Base-by-base conservation (phyloP, 805 yeast species). In the Hanseniaspora nectarophila region DNA sequence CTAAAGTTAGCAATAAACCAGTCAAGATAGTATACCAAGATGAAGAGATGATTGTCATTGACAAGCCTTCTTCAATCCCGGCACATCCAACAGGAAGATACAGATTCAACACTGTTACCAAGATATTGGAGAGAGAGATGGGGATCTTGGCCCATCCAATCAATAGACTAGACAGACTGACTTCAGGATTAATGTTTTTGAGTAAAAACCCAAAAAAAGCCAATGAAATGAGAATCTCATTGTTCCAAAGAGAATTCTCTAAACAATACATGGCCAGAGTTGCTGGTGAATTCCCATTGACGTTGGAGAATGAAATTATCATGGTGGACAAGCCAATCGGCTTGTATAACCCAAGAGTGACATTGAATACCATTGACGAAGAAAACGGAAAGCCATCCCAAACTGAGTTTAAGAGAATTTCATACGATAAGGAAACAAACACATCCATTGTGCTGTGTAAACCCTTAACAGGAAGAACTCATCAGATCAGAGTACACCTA, bases 31-130 rank as follows among this genome's bases (percentile, higher is more conserved):
- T 89, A 0, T 74, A 73, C 61, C 85, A 88, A 60, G 81, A 86
- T 63, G 87, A 82, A 7, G 76, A 83, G 46, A 63, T 87, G 21
- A 71, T 92, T 5, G 94, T 85, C 3, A 81, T 92, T 21, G 95
- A 90, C 64, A 92, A 92, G 58, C 98, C 98, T 0, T 76, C 92
- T 4, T 97, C 98, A 0, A 74, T 92, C 2, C 97, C 98, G 0
- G 95, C 86, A 0, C 98, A 92, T 64, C 97, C 98, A 3, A 83
- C 96, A 0, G 98, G 97, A 0, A 68, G 89, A 56, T 79, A 81
- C 71, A 62, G 92, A 62, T 78, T 78, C 66, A 77, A 81, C 63
- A 78, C 95, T 0, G 75, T 86, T 20, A 85, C 94, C 10, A 82
- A 81, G 63, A 77, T 87, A 4, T 66, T 92, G 57, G 81, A 85